Base-by-base conservation (phyloP, 768 basidiomycete species). In the Strobilomyces dryophilus region DNA sequence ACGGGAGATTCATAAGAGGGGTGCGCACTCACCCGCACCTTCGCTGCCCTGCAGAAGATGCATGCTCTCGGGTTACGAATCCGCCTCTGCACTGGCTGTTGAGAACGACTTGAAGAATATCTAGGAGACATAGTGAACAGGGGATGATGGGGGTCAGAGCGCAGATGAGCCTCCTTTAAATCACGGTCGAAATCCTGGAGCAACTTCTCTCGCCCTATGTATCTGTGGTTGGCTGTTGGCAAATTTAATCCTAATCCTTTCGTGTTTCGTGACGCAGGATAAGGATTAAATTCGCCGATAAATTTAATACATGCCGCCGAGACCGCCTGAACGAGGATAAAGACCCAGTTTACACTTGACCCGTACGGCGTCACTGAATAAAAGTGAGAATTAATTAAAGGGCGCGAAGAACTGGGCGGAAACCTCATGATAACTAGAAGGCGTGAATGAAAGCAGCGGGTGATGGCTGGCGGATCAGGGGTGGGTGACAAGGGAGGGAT, bases 341-440 rank as follows among this genome's bases (percentile, higher is more conserved):
- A 51, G 43, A 48, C 39, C 27, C 43, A 34, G 51, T 31, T 51
- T 45, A 47, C 43, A 47, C 51, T 50, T 34, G 48, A 20, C 59
- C 45, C 32, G 58, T 45, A 54, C 47, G 36, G 26, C 32, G 54
- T 52, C 42, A 51, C 57, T 59, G 53, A 57, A 55, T 65, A 37
- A 42, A 45, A 34, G 51, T 53, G n/a, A 47, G 34, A 60, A 66
- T 66, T 66, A 66, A 66, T 66, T 52, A 66, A 66, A 56, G 51
- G 46, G 52, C 53, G 52, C 55, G 52, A 60, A 55, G 46, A 50
- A 53, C 48, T 55, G 64, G 54, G 45, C 46, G 61, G 63, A 60
- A 65, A 62, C 64, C 64, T 67, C 64, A 56, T 51, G 64, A 63
- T 67, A 56, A 61, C 49, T 66, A 62, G 60, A 67, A 62, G 57